Percentiles rank a stretch among this genome's conserved stretches.
Conservation (phyloP, 2,329 filamentous ascomycete species). For the Leptographium galeiforme region DNA sequence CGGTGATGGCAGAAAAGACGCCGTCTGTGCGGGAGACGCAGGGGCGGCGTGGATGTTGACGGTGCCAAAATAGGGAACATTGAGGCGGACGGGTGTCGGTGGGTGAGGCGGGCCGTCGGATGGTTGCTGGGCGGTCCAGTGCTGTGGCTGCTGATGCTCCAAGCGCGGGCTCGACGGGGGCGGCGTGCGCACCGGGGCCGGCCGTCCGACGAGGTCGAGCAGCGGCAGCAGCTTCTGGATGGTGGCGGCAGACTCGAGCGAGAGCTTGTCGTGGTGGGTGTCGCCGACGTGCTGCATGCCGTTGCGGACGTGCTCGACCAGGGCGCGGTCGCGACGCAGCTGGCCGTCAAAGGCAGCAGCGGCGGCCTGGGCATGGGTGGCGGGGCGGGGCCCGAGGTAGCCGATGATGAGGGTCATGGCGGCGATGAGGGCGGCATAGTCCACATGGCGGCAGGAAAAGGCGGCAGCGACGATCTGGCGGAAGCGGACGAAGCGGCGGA, state of each 20-base stretch:
- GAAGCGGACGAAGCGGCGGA: slow-evolving; percentile 34
- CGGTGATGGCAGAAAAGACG: too few species aligned
- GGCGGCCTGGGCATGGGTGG: neutral
- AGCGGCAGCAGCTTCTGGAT: slow-evolving; percentile 30
- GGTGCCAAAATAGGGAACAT: slow-evolving; percentile 32
- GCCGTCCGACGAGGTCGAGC: slow-evolving; percentile 16
- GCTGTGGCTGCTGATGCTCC: slow-evolving; percentile 6
- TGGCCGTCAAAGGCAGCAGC: slow-evolving; percentile 8
- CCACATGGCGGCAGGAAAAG: slow-evolving; percentile 32
- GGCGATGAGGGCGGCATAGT: slow-evolving; percentile 38
- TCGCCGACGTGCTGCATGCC: slow-evolving; percentile 25
- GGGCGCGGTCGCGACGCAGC: slow-evolving; percentile 21
- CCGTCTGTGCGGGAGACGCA: too few species aligned
- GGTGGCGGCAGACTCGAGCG: slow-evolving; percentile 27
- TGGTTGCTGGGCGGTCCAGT: neutral
- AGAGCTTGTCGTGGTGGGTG: slow-evolving; percentile 26
- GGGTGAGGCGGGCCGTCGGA: neutral
- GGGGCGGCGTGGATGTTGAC: slow-evolving; percentile 24
- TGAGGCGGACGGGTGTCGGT: slow-evolving; percentile 20
- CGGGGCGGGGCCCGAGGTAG: slow-evolving; percentile 25
- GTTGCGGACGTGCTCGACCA: slow-evolving; percentile 23
- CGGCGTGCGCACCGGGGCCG: slow-evolving; percentile 3
- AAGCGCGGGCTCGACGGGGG: neutral
- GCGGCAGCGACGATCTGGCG: slow-evolving; percentile 23
- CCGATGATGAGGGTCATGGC: slow-evolving; percentile 36